phyloP scores from a whole-genome alignment of 345 rosid genomes.

The Combretum micranthum region DNA sequence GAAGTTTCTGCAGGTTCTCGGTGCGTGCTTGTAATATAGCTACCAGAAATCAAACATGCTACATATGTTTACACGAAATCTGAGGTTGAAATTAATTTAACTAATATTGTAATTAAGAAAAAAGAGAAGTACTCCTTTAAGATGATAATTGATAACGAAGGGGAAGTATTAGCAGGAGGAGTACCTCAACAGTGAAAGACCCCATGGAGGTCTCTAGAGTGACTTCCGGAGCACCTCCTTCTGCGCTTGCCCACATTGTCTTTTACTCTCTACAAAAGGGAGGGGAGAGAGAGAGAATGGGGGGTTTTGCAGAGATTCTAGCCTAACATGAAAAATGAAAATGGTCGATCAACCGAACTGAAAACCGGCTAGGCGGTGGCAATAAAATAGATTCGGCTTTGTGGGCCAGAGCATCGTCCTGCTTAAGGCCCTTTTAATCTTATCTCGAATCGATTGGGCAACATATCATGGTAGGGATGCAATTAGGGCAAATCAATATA shows the following conservation, averaged over 20 bases:
- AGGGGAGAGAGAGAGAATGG: conserved; percentile 5
- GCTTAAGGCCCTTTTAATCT: too few species aligned
- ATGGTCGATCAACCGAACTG: too few species aligned
- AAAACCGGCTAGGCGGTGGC: too few species aligned
- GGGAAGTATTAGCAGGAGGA: background rate
- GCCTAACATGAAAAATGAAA: too few species aligned
- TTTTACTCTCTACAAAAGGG: background rate
- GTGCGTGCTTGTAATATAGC: conserved; percentile 84
- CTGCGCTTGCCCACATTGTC: conserved; percentile 67
- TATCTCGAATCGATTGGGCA: too few species aligned
- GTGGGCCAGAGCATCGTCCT: too few species aligned
- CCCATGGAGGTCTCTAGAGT: conserved; percentile 97
- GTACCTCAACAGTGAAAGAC: conserved; percentile 77
- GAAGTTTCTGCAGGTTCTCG: conserved; percentile 95
- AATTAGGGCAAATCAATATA: too few species aligned
- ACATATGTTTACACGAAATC: background rate
- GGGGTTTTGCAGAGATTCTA: too few species aligned
- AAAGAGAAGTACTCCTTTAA: background rate
- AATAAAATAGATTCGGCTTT: too few species aligned
- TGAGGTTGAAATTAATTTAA: background rate
- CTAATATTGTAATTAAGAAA: background rate
- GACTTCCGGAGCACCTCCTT: conserved; percentile 83
- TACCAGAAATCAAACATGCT: conserved; percentile 10
- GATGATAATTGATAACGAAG: accelerated
- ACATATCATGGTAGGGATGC: too few species aligned